Percentiles rank a stretch among this genome's conserved stretches.
phyloP scores from a whole-genome alignment of 768 basidiomycete species.

The Trametes cubensis region DNA sequence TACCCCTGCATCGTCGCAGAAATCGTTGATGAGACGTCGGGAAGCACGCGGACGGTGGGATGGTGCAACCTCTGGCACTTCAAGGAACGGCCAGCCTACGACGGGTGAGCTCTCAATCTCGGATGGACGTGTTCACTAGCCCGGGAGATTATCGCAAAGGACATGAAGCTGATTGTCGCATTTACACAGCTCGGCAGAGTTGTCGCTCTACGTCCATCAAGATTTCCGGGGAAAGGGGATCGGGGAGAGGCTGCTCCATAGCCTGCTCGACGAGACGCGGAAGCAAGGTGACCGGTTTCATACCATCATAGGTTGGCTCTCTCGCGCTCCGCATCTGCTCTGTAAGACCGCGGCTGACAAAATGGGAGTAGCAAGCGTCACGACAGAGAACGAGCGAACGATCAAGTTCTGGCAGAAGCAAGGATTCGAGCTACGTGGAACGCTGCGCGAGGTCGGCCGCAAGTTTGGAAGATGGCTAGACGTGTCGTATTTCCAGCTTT shows the following conservation, averaged over 20 bases:
- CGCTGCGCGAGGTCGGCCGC: slow-evolving; percentile 17
- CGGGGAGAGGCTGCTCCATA: slow-evolving; percentile 5
- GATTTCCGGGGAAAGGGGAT: slow-evolving; percentile 10
- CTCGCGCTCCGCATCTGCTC: no score
- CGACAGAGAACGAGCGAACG: slow-evolving; percentile 15
- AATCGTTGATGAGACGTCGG: neutral
- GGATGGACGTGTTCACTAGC: no score
- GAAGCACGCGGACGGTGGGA: slow-evolving; percentile 3
- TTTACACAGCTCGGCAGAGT: slow-evolving; percentile 9
- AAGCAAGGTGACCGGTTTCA: slow-evolving; percentile 15
- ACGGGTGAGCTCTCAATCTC: slow-evolving; percentile 3
- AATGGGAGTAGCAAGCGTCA: slow-evolving; percentile 4
- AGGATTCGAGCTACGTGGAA: slow-evolving; percentile 17
- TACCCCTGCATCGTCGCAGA: slow-evolving; percentile 23
- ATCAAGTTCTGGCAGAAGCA: slow-evolving; percentile 17
- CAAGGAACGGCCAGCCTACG: slow-evolving; percentile 13
- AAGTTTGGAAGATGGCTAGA: slow-evolving; percentile 24
- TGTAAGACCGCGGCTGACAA: neutral
- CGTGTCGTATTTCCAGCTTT: slow-evolving; percentile 17
- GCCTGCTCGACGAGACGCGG: slow-evolving; percentile 3
- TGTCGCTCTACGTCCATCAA: slow-evolving; percentile 20
- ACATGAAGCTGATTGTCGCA: no score
- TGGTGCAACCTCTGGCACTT: slow-evolving; percentile 20
- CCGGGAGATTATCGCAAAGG: neutral
- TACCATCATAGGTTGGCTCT: slow-evolving; percentile 9